Evolutionary conservation across 345 rosid genomes (phyloP), one percentile per base, ranked within the genome.

Genomic region (Aquilaria malaccensis): DNA sequence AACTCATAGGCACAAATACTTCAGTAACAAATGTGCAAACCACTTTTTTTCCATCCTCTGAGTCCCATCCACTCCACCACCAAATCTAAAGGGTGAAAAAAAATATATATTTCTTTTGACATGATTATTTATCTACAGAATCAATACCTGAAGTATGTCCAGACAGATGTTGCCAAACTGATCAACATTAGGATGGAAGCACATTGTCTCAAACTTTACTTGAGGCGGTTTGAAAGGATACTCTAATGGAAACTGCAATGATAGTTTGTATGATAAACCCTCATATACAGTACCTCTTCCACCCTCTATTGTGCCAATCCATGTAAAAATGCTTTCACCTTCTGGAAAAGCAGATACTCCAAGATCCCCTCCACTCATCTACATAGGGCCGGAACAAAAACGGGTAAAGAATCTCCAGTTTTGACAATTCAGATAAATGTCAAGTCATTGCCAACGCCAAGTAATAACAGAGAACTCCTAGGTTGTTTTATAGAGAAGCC

Each of bases 121-220:
- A 22, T 22, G 22, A 22, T 22, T 45, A 45, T 30, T 51, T 52
- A 53, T 43, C 33, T 52, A 54, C 43, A n/a, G 3, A 54, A 47
- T 47, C 11, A 12, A 58, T 80, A 85, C 90, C 90, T 82, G 85
- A 73, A 85, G 91, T 55, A 85, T 82, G 79, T 85, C 91, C 11
- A 85, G 76, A 80, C 91, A 85, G 50, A 82, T 85, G 64, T 82
- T 85, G 64, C 91, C 91, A 62, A 62, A 74, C 50, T 76, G 78
- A 68, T 85, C 91, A 0, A 85, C 85, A 75, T 85, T 85, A 4
- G 91, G 91, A 63, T 85, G 91, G 68, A 85, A 85, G 77, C 91
- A 85, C 69, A 62, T 66, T 13, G 91, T 80, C 69, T 85, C 87
- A 52, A 85, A 85, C 74, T 82, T 85, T 30, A 82, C 83, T 69